A percentile compares a stretch with the other conserved stretches of the same genome.
phyloP scores from a whole-genome alignment of 495 filamentous ascomycete species.

The Lophiostoma macrostomum region DNA sequence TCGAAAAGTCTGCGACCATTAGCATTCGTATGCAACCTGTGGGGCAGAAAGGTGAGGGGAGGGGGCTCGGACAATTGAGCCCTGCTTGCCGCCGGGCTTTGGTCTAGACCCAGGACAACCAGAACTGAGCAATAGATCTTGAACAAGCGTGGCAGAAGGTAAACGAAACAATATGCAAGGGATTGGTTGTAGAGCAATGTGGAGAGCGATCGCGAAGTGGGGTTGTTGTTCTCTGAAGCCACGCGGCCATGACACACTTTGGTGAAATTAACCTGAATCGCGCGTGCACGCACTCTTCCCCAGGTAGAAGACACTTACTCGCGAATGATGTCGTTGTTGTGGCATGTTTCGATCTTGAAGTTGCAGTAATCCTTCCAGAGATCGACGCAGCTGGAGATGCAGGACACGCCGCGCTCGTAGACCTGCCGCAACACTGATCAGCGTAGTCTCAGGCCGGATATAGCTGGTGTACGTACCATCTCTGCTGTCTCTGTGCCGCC shows the following conservation, averaged over 20 bases:
- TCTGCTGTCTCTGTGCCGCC: slow-evolving; percentile 96
- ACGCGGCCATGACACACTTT: slow-evolving; percentile 9
- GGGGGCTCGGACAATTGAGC: not conserved
- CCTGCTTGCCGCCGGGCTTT: not conserved
- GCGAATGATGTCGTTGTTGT: slow-evolving; percentile 93
- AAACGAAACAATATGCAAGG: too few relatives aligned
- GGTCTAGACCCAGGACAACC: too few relatives aligned
- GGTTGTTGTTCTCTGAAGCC: too few relatives aligned
- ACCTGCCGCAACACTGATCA: slow-evolving; percentile 49
- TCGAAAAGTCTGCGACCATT: slow-evolving; percentile 75
- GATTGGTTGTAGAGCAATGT: too few relatives aligned
- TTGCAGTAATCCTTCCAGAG: slow-evolving; percentile 95
- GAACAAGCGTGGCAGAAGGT: too few relatives aligned
- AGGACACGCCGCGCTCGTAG: slow-evolving; percentile 92
- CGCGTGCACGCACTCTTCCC: slow-evolving; percentile 42
- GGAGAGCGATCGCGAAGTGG: too few relatives aligned
- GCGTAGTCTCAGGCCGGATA: not conserved
- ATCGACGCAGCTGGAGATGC: slow-evolving; percentile 89
- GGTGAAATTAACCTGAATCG: too few relatives aligned
- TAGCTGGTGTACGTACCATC: slow-evolving; percentile 83
- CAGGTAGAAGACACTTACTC: slow-evolving; percentile 89
- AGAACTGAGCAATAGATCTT: too few relatives aligned
- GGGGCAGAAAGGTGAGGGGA: not conserved
- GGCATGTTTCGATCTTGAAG: slow-evolving; percentile 96
- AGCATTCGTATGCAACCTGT: slow-evolving; percentile 2